Evolutionary conservation across 1,284 basidiomycete species (phyloP).

Genomic region (Heterobasidion parviporum): DNA sequence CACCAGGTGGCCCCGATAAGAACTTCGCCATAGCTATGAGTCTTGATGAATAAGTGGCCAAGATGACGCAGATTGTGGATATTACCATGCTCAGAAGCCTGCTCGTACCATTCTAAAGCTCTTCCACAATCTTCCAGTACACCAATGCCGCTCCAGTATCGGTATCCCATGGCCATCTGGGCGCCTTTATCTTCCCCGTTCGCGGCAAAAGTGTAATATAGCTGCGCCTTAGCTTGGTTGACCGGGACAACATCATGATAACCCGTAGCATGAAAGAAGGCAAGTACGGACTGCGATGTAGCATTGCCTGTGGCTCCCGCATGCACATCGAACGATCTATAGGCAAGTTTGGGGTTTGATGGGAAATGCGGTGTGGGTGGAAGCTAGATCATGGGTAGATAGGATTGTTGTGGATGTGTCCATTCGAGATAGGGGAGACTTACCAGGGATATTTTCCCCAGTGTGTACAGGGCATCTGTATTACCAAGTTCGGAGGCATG

Average conservation of each 20-base stretch:
- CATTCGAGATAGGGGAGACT: slow-evolving; percentile 18
- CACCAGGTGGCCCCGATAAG: slow-evolving; percentile 84
- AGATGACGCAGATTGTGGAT: not conserved
- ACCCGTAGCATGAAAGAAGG: slow-evolving; percentile 84
- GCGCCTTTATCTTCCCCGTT: slow-evolving; percentile 81
- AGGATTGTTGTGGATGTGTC: not conserved
- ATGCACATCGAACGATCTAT: slow-evolving; percentile 51
- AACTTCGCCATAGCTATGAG: slow-evolving; percentile 64
- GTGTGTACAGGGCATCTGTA: slow-evolving; percentile 62
- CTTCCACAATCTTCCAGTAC: slow-evolving; percentile 78
- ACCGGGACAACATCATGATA: slow-evolving; percentile 65
- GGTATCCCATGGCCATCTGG: slow-evolving; percentile 89
- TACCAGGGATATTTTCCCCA: slow-evolving; percentile 70
- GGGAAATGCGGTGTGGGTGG: slow-evolving; percentile 60
- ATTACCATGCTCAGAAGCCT: slow-evolving; percentile 74
- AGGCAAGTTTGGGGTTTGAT: slow-evolving; percentile 52
- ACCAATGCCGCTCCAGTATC: slow-evolving; percentile 95
- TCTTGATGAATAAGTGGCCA: slow-evolving; percentile 5
- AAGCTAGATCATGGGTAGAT: slow-evolving; percentile 35
- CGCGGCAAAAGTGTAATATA: slow-evolving; percentile 92
- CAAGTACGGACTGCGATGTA: slow-evolving; percentile 77
- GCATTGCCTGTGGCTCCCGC: slow-evolving; percentile 68
- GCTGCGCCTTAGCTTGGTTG: slow-evolving; percentile 70
- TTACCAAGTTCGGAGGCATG: slow-evolving; percentile 77
- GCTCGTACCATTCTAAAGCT: slow-evolving; percentile 83